phyloP scores from a whole-genome alignment of 164 flowering plant species.

The Vitis rotundifolia region DNA sequence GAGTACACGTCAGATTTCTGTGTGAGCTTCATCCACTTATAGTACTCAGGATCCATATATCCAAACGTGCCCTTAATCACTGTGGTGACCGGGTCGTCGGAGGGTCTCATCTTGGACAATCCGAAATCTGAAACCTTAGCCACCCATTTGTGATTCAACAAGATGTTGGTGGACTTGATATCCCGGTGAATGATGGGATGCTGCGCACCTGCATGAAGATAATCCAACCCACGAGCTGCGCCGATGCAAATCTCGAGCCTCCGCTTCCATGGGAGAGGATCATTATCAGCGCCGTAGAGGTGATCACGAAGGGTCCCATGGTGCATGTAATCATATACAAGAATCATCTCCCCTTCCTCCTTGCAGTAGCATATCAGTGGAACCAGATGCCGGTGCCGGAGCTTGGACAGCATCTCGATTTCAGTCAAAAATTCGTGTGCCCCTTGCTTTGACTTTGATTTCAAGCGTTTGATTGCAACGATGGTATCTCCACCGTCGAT shows the following conservation, averaged over 20 bases:
- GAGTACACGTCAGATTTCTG: conserved; percentile 39
- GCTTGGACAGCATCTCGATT: conserved; percentile 29
- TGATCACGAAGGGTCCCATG: conserved; percentile 32
- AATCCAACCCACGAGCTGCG: conserved; percentile 33
- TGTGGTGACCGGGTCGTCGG: conserved; percentile 23
- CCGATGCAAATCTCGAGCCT: conserved; percentile 39
- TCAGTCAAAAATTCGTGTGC: conserved; percentile 28
- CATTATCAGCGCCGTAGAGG: conserved; percentile 19
- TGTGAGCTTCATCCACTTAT: conserved; percentile 11
- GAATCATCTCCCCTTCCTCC: conserved; percentile 33
- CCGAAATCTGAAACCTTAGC: conserved; percentile 46
- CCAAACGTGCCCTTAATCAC: conserved; percentile 29
- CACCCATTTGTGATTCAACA: conserved; percentile 34
- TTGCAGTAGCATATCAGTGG: conserved; percentile 36
- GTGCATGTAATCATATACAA: conserved; percentile 33
- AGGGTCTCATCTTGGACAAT: conserved; percentile 23
- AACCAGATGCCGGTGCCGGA: conserved; percentile 32
- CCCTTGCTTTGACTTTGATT: conserved; percentile 24
- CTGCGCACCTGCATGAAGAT: conserved; percentile 32
- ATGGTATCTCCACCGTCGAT: conserved; percentile 20
- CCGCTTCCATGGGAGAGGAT: conserved; percentile 32
- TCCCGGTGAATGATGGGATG: conserved; percentile 37
- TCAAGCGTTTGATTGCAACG: conserved; percentile 35
- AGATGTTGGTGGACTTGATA: conserved; percentile 36
- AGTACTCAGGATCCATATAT: conserved; percentile 33